phyloP scores from a whole-genome alignment of 345 rosid species.

The Murraya koenigii region DNA sequence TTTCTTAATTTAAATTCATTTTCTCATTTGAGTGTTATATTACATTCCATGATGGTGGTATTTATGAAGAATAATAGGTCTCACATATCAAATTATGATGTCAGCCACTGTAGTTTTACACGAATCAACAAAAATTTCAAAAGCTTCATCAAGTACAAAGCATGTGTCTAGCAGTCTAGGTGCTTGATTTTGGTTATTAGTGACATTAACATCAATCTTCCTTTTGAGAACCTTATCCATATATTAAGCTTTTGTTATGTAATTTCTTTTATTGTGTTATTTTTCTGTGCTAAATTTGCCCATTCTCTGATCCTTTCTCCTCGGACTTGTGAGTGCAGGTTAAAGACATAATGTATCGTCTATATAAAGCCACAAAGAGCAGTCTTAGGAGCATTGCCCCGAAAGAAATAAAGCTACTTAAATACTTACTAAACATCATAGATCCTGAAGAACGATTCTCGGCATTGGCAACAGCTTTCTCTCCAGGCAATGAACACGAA shows the following conservation, averaged over 20 bases:
- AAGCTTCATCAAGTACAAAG: background rate
- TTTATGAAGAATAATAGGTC: background rate
- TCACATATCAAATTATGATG: background rate
- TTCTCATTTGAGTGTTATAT: background rate
- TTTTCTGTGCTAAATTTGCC: background rate
- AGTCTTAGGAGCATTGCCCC: constrained; percentile 88
- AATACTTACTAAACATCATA: constrained; percentile 76
- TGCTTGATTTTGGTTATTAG: background rate
- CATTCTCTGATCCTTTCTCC: background rate
- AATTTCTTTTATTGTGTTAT: background rate
- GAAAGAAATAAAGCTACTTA: constrained; percentile 79
- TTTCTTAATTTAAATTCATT: background rate
- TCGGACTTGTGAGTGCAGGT: constrained; percentile 46
- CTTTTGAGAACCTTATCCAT: background rate
- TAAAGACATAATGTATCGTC: constrained; percentile 74
- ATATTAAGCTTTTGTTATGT: constrained; percentile 3
- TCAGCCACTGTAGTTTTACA: background rate
- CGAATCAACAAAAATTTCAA: background rate
- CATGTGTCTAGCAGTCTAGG: background rate
- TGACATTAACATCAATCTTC: background rate
- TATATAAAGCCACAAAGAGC: constrained; percentile 81
- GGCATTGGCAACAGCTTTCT: constrained; percentile 85
- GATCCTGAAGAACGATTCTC: constrained; percentile 98
- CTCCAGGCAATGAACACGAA: constrained; percentile 70
- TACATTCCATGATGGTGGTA: background rate